Percentiles rank a stretch among this genome's conserved stretches.
Conservation (phyloP, 148 eudicot genomes). For the Fallopia convolvulus region DNA sequence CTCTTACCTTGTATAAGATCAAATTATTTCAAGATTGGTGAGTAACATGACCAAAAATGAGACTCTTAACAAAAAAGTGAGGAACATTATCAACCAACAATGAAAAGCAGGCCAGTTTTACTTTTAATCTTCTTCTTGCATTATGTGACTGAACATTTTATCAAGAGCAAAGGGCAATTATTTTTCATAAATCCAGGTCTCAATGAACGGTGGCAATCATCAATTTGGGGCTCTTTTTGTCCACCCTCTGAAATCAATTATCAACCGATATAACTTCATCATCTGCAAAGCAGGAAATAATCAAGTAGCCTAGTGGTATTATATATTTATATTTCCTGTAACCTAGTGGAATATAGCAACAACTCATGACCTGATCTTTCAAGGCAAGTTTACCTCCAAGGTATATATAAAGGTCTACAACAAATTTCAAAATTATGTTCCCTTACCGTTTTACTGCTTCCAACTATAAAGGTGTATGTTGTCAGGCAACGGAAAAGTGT, state of each 20-base stretch:
- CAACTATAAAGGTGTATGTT: constrained; percentile 56
- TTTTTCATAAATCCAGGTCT: background rate
- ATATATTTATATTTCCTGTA: background rate
- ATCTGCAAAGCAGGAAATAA: background rate
- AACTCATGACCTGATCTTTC: background rate
- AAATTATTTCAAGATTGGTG: background rate
- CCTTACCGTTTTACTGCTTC: constrained; percentile 54
- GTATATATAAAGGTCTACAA: background rate
- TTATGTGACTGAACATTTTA: background rate
- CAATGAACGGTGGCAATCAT: background rate
- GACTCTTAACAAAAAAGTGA: background rate
- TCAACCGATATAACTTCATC: background rate
- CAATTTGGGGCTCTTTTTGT: background rate
- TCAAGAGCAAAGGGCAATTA: background rate
- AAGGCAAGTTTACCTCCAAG: background rate
- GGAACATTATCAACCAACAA: background rate
- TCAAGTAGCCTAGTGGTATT: background rate
- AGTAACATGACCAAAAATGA: background rate
- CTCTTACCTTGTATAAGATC: background rate
- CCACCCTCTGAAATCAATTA: background rate
- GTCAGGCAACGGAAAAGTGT: constrained; percentile 78
- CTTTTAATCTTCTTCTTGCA: background rate
- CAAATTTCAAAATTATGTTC: background rate
- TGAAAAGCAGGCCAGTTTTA: background rate
- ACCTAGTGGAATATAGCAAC: background rate